Base-by-base conservation (phyloP, 345 rosid species). In the Mangifera indica region DNA sequence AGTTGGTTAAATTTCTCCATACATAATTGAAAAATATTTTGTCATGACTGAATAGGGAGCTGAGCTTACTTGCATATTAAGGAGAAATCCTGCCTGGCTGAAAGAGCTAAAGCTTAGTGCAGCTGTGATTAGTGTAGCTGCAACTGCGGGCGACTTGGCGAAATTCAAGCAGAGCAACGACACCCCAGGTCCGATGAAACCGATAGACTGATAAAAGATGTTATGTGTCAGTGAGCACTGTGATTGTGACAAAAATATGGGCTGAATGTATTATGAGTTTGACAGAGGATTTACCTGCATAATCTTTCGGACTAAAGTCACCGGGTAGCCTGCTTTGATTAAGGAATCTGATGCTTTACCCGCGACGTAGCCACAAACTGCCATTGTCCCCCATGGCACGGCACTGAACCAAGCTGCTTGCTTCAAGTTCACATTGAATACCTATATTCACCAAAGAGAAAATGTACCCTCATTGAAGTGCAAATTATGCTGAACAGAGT, bases 351-450 rank as follows among this genome's bases (percentile, higher is more conserved):
- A 92, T 34, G 78, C 60, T n/a, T 83, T 74, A 2, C 98, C 98
- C 2, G 98, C 98, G 51, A 86, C 37, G 81, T 90, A 94, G 44
- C 98, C 98, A 10, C 85, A 92, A 54, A 86, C 34, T 3, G 98
- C 98, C 99, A 92, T 95, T 64, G 93, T 84, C 13, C 88, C 98
- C 98, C 99, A 92, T 29, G 99, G 99, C 67, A 92, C 88, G 10
- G 98, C 99, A 61, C 99, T 90, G 71, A 95, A 92, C 98, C 98
- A 95, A 51, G 99, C 99, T 3, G 98, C 99, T 73, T 95, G 92
- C 86, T 89, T 90, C 84, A 95, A 75, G 78, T 95, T 92, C 75
- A 95, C 90, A 76, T 85, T 74, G 74, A 95, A 92, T 69, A 90
- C 96, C 99, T 90, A 63, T 1, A 61, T 67, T 54, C 45, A 73